These are phyloP conservation scores for Trypanosoma avium DNA, from an alignment of 208 protist species.

Conservation along the genomic window DNA sequence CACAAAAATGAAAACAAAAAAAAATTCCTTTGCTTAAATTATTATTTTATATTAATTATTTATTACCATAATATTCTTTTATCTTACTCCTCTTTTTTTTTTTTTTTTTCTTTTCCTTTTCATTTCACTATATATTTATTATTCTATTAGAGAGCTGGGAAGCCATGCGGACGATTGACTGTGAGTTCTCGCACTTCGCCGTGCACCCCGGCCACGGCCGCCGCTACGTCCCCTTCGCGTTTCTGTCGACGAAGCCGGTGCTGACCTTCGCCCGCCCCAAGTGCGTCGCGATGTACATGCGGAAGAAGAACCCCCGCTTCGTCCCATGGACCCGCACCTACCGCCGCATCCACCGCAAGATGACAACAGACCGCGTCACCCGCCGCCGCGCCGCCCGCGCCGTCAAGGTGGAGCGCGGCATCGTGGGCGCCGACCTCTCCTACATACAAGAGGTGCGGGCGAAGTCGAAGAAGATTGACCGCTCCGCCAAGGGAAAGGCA, in stretches of 20 bases:
- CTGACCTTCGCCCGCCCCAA: slow-evolving; percentile 91
- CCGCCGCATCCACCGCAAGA: slow-evolving; percentile 93
- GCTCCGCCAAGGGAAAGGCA: slow-evolving; percentile 88
- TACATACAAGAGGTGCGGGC: slow-evolving; percentile 89
- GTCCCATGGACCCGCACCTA: slow-evolving; percentile 92
- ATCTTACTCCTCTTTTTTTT: neutral
- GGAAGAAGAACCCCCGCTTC: slow-evolving; percentile 95
- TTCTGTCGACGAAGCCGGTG: slow-evolving; percentile 94
- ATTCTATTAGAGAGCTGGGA: slow-evolving; percentile 13
- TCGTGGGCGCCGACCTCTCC: slow-evolving; percentile 87
- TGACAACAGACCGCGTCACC: slow-evolving; percentile 76
- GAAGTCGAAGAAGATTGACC: slow-evolving; percentile 68
- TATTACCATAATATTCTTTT: slow-evolving; percentile 2
- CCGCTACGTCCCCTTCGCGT: slow-evolving; percentile 92
- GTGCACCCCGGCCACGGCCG: slow-evolving; percentile 94
- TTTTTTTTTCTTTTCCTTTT: slow-evolving; percentile 9
- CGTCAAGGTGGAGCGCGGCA: slow-evolving; percentile 75
- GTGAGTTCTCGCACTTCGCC: slow-evolving; percentile 92
- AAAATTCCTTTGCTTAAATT: too few relatives aligned
- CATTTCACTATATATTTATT: neutral
- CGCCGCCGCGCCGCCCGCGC: slow-evolving; percentile 81
- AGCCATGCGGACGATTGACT: slow-evolving; percentile 90
- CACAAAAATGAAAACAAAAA: too few relatives aligned
- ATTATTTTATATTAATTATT: slow-evolving; percentile 11
- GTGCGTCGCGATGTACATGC: slow-evolving; percentile 91